These are phyloP conservation scores for Microthlaspi erraticum DNA, from an alignment of 345 rosid species.

Conservation along the genomic window DNA sequence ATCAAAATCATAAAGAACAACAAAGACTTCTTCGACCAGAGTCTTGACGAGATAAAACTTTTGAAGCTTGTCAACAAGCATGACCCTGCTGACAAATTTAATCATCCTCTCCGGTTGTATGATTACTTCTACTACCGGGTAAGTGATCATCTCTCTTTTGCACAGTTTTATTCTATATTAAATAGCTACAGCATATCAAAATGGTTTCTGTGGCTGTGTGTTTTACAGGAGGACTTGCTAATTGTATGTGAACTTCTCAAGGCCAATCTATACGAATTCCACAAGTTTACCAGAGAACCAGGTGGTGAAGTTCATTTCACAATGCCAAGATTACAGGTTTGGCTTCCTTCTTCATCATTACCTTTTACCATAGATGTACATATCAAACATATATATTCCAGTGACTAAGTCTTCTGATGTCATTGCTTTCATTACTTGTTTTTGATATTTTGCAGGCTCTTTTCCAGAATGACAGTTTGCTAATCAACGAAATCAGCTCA, in stretches of 20 bases:
- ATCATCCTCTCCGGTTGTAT: constrained; percentile 93
- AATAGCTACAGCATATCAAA: constrained; percentile 1
- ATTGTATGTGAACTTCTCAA: constrained; percentile 98
- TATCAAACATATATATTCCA: no score
- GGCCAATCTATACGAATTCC: constrained; percentile 98
- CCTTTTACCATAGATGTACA: constrained; percentile 23
- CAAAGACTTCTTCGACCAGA: constrained; percentile 99
- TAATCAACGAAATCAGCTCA: constrained; percentile 81
- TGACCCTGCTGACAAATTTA: constrained; percentile 96
- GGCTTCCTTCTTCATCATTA: constrained; percentile 35
- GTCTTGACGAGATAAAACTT: constrained; percentile 99
- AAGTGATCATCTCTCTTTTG: constrained; percentile 44
- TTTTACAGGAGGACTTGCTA: constrained; percentile 90
- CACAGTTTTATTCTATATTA: neutral
- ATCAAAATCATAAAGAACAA: constrained; percentile 97
- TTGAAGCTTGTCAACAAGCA: constrained; percentile 98
- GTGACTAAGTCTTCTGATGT: no score
- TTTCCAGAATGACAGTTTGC: no score
- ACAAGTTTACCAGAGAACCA: constrained; percentile 96
- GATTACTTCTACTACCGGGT: constrained; percentile 98
- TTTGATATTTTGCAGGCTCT: no score
- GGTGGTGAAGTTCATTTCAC: constrained; percentile 99
- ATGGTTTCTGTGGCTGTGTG: constrained; percentile 27
- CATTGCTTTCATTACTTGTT: no score
- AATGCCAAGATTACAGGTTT: constrained; percentile 99